phyloP scores from a whole-genome alignment of 1,284 basidiomycete genomes.

The Cutaneotrichosporon sp. region DNA sequence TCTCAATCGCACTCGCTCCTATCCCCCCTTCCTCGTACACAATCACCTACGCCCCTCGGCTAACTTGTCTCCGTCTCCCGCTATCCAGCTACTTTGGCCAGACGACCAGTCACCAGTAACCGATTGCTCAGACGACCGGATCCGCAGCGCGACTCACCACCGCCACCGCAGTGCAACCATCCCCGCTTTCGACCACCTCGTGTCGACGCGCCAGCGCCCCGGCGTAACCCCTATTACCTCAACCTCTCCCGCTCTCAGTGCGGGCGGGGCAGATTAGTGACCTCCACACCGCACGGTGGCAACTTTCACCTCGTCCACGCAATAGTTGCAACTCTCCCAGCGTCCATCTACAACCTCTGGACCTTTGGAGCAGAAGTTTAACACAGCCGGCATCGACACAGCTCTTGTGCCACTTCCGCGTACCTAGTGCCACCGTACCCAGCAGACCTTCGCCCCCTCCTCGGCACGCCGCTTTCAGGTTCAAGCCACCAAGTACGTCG shows the following conservation, averaged over 20 bases:
- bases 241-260: neutral
- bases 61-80: neutral
- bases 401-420: neutral
- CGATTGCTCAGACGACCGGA: constrained; percentile 5
- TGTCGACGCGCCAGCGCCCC: constrained; percentile 3
- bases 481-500: constrained; percentile 2
- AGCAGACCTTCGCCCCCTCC: neutral
- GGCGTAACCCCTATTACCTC: neutral
- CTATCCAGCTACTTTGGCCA: neutral
- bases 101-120: neutral
- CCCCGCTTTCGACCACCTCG: neutral
- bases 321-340: neutral
- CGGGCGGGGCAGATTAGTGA: neutral
- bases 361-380: neutral
- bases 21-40: too few relatives aligned
- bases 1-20: too few relatives aligned
- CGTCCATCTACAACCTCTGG: neutral
- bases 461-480: neutral
- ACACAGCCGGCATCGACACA: neutral
- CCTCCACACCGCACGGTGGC: neutral
- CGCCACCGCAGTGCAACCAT: neutral
- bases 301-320: neutral
- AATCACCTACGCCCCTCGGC: neutral
- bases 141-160: neutral
- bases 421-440: neutral